phyloP scores from a whole-genome alignment of 805 yeast genomes.

The Cyberlindnera maritima region DNA sequence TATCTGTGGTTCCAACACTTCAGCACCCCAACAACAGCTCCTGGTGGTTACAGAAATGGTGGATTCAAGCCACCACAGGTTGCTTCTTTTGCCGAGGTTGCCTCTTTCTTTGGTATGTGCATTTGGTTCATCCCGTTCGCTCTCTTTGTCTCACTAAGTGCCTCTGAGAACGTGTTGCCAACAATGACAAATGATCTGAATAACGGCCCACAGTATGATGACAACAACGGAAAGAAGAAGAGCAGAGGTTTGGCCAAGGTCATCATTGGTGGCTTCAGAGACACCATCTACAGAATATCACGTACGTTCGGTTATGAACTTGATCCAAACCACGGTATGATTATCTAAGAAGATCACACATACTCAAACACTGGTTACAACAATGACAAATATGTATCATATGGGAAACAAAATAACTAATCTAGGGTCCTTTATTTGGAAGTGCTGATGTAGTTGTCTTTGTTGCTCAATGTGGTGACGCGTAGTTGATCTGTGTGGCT shows the following conservation, averaged over 20 bases:
- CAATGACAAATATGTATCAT: background rate
- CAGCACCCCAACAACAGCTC: conserved; percentile 55
- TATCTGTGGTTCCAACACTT: conserved; percentile 88
- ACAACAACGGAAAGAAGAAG: conserved; percentile 34
- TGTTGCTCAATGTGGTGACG: background rate
- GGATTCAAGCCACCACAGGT: conserved; percentile 61
- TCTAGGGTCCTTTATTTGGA: no score
- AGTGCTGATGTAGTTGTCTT: no score
- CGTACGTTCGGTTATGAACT: conserved; percentile 63
- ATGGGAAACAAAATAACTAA: no score
- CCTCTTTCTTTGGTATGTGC: conserved; percentile 92
- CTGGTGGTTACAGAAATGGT: conserved; percentile 60
- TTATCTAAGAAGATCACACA: conserved; percentile 36
- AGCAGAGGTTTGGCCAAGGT: conserved; percentile 69
- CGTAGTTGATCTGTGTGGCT: no score
- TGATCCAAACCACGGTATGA: conserved; percentile 53
- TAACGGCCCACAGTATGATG: conserved; percentile 24
- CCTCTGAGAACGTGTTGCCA: conserved; percentile 87
- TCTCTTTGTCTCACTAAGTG: conserved; percentile 85
- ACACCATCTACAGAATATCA: conserved; percentile 42
- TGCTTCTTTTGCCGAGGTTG: conserved; percentile 83
- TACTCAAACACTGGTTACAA: no score
- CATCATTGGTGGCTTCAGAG: conserved; percentile 52
- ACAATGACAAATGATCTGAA: conserved; percentile 31
- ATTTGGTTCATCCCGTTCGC: conserved; percentile 95